phyloP scores from a whole-genome alignment of 2,329 filamentous ascomycete species.

The Cytospora piceicola region DNA sequence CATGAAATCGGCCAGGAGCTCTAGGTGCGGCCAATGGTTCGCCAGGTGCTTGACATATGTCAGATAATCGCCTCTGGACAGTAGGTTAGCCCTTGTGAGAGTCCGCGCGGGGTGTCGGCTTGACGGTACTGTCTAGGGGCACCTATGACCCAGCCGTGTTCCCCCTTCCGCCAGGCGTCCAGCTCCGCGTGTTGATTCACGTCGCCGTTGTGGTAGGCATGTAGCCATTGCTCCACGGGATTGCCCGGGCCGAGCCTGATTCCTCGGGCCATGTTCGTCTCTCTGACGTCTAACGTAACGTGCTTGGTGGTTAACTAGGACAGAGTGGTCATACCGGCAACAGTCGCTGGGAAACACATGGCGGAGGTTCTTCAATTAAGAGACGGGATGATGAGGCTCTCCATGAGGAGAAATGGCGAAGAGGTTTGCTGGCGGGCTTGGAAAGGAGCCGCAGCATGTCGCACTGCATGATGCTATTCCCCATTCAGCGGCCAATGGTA shows the following conservation, averaged over 20 bases:
- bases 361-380: neutral
- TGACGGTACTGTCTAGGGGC: neutral
- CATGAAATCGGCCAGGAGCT: conserved; percentile 31
- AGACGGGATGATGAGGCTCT: conserved; percentile 16
- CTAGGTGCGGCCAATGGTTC: conserved; percentile 26
- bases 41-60: conserved; percentile 17
- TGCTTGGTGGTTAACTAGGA: neutral
- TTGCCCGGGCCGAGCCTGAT: conserved; percentile 17
- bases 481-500: conserved; percentile 20
- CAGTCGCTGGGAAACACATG: neutral
- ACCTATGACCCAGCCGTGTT: neutral
- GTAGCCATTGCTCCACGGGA: conserved; percentile 24
- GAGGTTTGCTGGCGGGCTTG: conserved; percentile 8
- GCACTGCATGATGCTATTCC: conserved; percentile 29
- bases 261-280: conserved; percentile 9
- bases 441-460: conserved; percentile 22
- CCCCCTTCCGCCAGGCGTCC: neutral
- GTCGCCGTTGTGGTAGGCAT: conserved; percentile 24
- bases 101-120: neutral
- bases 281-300: too few species aligned
- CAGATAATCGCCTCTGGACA: conserved; percentile 21
- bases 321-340: neutral
- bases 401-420: conserved; percentile 4
- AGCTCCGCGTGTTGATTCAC: conserved; percentile 15
- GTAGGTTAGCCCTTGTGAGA: neutral